Conservation (phyloP, 768 basidiomycete species). For the Leccinellum rugosiceps region DNA sequence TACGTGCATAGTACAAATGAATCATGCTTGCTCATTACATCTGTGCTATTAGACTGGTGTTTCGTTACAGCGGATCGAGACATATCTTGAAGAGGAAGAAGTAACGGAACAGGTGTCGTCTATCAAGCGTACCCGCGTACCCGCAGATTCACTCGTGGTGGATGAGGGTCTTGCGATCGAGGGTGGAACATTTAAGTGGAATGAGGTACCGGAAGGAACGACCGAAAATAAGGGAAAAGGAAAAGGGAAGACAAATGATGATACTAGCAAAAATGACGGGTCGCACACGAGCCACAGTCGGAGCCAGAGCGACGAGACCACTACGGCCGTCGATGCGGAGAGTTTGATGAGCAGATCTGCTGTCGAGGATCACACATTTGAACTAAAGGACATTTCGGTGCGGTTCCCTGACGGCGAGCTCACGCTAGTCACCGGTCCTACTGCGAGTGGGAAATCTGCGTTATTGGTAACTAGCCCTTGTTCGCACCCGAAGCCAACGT, state of each 20-base stretch:
- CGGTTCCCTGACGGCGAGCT: slow-evolving; percentile 46
- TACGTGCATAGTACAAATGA: not conserved
- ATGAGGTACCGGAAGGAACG: slow-evolving; percentile 39
- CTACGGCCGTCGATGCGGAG: slow-evolving; percentile 13
- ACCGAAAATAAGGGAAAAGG: slow-evolving; percentile 20
- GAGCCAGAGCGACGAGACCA: slow-evolving; percentile 5
- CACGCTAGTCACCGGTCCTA: slow-evolving; percentile 45
- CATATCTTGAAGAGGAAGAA: slow-evolving; percentile 60
- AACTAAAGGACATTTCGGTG: slow-evolving; percentile 42
- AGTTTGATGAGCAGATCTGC: slow-evolving; percentile 10
- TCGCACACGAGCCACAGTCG: not conserved
- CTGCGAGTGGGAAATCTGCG: slow-evolving; percentile 50
- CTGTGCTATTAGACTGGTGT: slow-evolving; percentile 45
- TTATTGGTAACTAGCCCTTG: slow-evolving; percentile 34
- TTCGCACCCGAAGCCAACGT: not conserved
- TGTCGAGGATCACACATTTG: slow-evolving; percentile 36
- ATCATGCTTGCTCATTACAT: not conserved
- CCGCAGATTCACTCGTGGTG: slow-evolving; percentile 19
- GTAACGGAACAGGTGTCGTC: slow-evolving; percentile 58
- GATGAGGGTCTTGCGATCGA: slow-evolving; percentile 45
- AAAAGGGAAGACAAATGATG: slow-evolving; percentile 7
- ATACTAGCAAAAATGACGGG: slow-evolving; percentile 1
- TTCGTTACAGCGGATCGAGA: slow-evolving; percentile 56
- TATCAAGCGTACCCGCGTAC: slow-evolving; percentile 40
- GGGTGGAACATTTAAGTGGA: slow-evolving; percentile 56